Evolutionary conservation across 2,329 filamentous ascomycete genomes (phyloP), one percentile per base, ranked within the genome.

Genomic region (Phaeosphaeriaceae sp.): DNA sequence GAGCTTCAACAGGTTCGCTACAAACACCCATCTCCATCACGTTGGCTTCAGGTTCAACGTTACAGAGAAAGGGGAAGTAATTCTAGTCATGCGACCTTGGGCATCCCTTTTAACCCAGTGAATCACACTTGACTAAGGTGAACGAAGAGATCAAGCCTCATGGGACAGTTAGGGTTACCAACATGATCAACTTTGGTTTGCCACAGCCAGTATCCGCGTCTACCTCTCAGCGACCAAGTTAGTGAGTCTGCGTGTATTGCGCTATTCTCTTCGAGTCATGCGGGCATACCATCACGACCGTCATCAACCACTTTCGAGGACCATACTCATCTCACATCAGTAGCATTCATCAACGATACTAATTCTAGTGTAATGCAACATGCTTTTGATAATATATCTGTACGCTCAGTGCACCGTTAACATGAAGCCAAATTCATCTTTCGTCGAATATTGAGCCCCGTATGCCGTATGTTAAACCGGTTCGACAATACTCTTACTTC

Each of bases 271-370:
- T 18, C 28, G 12, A 20, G 8, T 37, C 13, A 21, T 4, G 13
- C 7, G 6, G 33, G 52, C 46, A 35, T 49, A 51, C 16, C 28
- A 48, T 42, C 21, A 15, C 17, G 46, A 20, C 20, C 17, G 23
- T 26, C 23, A 26, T n/a, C 23, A 11, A 26, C 6, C 23, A 26
- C 23, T 26, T 11, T 26, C 11, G 23, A 9, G 7, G 23, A 26
- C 7, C 23, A 11, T 3, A 11, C 11, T 26, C 23, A 26, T 26
- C 5, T 7, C 23, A 26, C 6, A 26, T 3, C 23, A 26, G 23
- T 3, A 26, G 23, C 11, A 11, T 26, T 8, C 6, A 26, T 11
- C 4, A 26, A 8, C 11, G 11, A 8, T 26, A 26, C 23, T 8
- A 26, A 6, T 11, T 8, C 23, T 7, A 11, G 2, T 6, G 23